A percentile compares a stretch with the other conserved stretches of the same genome.
Conservation (phyloP, 345 rosid genomes). For the Populus tremula region DNA sequence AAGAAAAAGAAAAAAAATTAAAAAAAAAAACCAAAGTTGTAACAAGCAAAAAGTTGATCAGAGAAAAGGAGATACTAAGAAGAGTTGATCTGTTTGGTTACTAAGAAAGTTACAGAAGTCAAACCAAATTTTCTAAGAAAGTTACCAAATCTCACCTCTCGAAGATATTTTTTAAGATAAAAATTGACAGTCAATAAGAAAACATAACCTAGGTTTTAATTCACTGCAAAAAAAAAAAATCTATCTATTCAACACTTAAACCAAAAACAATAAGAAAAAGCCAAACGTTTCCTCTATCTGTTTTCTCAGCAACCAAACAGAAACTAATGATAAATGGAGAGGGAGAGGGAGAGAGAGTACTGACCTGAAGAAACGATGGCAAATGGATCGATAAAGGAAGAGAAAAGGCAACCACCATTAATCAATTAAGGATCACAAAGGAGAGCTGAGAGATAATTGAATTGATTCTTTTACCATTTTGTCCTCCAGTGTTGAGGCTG, state of each 20-base stretch:
- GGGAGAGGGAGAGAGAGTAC: not conserved
- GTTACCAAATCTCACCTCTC: not conserved
- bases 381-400: conserved; percentile 3
- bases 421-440: not conserved
- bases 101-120: not conserved
- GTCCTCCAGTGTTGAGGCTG: not conserved
- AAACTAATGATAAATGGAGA: not conserved
- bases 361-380: not conserved
- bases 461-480: conserved; percentile 14
- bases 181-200: not conserved
- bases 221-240: not conserved
- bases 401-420: not conserved
- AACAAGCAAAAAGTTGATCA: not conserved
- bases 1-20: not conserved
- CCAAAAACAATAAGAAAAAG: not conserved
- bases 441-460: not conserved
- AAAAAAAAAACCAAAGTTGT: not conserved
- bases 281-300: not conserved
- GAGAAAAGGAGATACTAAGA: not conserved
- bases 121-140: no score
- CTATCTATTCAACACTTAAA: not conserved
- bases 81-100: not conserved
- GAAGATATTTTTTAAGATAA: not conserved
- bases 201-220: no score
- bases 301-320: conserved; percentile 8